Conservation (phyloP, 345 rosid genomes). For the Lumnitzera littorea region DNA sequence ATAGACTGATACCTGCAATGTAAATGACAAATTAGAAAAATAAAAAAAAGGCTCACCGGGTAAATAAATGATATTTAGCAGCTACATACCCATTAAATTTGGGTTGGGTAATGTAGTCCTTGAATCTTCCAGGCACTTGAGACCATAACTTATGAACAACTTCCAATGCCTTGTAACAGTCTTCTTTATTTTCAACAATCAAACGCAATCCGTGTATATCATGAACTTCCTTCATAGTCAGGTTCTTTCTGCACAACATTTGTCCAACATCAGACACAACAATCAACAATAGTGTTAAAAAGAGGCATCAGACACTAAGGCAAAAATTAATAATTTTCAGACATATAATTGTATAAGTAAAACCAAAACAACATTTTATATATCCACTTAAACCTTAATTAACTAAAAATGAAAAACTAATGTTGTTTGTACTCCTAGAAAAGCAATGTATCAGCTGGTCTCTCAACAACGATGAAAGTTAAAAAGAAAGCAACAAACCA, state of each 20-base stretch:
- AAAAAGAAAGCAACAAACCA: too few species aligned
- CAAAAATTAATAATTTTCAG: too few species aligned
- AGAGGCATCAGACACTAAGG: too few species aligned
- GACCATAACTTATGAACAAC: constrained; percentile 78
- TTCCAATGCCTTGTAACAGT: constrained; percentile 69
- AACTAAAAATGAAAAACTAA: too few species aligned
- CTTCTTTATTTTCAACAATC: constrained; percentile 70
- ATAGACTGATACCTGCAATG: constrained; percentile 72
- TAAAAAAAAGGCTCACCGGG: neutral
- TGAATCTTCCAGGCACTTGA: constrained; percentile 83
- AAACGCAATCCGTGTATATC: constrained; percentile 91
- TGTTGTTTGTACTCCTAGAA: too few species aligned
- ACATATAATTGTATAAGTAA: too few species aligned
- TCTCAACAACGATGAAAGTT: too few species aligned
- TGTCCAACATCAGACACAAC: neutral
- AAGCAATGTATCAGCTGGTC: too few species aligned
- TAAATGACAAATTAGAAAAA: neutral
- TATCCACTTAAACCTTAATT: too few species aligned
- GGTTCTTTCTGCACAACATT: constrained; percentile 58
- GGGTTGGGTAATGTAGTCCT: constrained; percentile 75
- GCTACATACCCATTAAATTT: constrained; percentile 79
- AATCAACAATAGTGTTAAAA: too few species aligned
- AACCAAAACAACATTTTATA: too few species aligned
- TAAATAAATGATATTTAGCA: neutral
- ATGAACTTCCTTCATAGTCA: constrained; percentile 84